These are phyloP conservation scores for Miscanthus lutarioriparius DNA, from an alignment of 176 grass and related monocot genomes.

Conservation along the genomic window DNA sequence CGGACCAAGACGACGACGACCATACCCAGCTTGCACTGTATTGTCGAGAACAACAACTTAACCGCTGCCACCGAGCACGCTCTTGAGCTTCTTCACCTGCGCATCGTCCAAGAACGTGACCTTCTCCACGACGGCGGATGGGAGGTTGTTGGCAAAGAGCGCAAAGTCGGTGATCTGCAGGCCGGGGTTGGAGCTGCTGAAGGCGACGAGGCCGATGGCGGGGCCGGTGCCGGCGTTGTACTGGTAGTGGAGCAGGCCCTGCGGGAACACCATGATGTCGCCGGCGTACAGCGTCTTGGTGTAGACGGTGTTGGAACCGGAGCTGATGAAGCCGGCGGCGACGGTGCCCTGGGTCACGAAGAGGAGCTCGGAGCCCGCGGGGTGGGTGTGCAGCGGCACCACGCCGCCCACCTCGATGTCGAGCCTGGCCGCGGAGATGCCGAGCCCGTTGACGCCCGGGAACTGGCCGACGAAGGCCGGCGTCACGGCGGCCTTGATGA, in stretches of 20 bases:
- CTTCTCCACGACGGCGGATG: conserved; percentile 58
- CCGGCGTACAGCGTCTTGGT: conserved; percentile 54
- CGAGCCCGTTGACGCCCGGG: conserved; percentile 75
- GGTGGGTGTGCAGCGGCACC: conserved; percentile 73
- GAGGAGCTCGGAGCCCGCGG: conserved; percentile 64
- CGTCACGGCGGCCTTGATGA: conserved; percentile 62
- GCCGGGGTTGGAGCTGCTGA: conserved; percentile 69
- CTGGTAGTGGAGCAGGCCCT: conserved; percentile 75
- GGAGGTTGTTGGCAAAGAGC: conserved; percentile 77
- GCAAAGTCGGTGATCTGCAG: conserved; percentile 75
- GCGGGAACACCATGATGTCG: conserved; percentile 70
- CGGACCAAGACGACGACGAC: neutral
- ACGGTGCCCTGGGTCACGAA: conserved; percentile 52
- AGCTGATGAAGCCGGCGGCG: conserved; percentile 62
- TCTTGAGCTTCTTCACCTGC: conserved; percentile 80
- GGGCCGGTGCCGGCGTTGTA: conserved; percentile 47
- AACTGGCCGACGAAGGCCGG: conserved; percentile 76
- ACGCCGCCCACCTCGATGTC: conserved; percentile 64
- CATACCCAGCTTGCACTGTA: neutral
- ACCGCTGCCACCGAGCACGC: conserved; percentile 63
- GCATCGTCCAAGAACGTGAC: conserved; percentile 78
- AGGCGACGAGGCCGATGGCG: conserved; percentile 57
- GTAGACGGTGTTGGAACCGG: conserved; percentile 49
- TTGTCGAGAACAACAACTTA: conserved; percentile 16
- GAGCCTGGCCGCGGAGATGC: conserved; percentile 67